A percentile compares a stretch with the other conserved stretches of the same genome.
Evolutionary conservation across 768 basidiomycete species (phyloP).

Genomic region (Leccinum fibrillosum): DNA sequence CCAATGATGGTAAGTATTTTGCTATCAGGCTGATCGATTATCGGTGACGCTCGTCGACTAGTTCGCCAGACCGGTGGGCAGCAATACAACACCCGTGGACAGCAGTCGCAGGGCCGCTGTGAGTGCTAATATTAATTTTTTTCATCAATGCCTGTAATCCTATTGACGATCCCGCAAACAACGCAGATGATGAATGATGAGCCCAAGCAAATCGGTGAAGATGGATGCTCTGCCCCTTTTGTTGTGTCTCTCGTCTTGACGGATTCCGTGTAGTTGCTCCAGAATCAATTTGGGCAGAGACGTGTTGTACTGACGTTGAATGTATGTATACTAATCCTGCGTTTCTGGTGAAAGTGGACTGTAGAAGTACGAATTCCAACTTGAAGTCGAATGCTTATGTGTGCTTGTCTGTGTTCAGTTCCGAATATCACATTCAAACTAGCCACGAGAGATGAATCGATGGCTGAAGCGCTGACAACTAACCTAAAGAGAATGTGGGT

Average conservation of each 20-base stretch:
- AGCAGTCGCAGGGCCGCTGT: slow-evolving; percentile 23
- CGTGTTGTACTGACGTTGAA: background rate
- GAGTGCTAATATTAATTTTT: slow-evolving; percentile 6
- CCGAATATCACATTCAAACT: background rate
- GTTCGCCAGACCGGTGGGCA: slow-evolving; percentile 60
- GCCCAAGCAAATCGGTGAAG: slow-evolving; percentile 48
- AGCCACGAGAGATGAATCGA: background rate
- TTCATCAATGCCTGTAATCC: slow-evolving; percentile 4
- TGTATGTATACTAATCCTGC: background rate
- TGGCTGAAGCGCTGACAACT: too few relatives aligned
- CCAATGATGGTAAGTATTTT: background rate
- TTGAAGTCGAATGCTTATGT: background rate
- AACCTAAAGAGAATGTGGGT: too few relatives aligned
- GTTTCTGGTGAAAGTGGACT: background rate
- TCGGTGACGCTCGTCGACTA: slow-evolving; percentile 20
- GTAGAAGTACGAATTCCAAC: background rate
- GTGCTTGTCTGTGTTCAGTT: background rate
- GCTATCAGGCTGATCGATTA: slow-evolving; percentile 6
- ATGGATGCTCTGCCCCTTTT: background rate
- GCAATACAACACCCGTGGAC: slow-evolving; percentile 3
- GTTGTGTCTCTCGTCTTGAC: background rate
- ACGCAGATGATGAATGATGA: slow-evolving; percentile 55
- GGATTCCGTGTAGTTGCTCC: background rate
- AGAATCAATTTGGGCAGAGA: background rate
- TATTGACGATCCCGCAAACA: slow-evolving; percentile 39